Percentiles rank a stretch among this genome's conserved stretches.
phyloP scores from a whole-genome alignment of 257 asterid genomes.

The Linderniella brevidens region DNA sequence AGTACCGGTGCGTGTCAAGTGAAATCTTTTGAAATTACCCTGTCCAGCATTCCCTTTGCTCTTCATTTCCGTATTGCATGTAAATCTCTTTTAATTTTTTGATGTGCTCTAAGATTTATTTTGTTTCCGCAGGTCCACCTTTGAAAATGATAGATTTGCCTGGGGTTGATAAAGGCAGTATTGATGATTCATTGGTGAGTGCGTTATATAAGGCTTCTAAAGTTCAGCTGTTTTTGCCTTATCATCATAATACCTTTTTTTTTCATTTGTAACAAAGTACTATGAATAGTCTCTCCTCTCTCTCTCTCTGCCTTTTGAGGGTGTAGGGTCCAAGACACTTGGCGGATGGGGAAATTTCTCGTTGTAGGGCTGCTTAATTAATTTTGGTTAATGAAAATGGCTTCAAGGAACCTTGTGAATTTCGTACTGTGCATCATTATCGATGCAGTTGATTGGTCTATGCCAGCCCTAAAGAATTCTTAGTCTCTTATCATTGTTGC shows the following conservation, averaged over 20 bases:
- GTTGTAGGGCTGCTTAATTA: constrained; percentile 12
- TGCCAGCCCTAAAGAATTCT: too few relatives aligned
- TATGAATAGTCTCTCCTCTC: too few relatives aligned
- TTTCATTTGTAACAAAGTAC: too few relatives aligned
- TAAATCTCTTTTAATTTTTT: neutral
- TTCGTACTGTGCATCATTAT: too few relatives aligned
- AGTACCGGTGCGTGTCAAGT: constrained; percentile 48
- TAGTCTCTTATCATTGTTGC: too few relatives aligned
- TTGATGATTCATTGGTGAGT: constrained; percentile 81
- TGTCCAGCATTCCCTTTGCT: neutral
- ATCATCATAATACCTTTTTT: neutral
- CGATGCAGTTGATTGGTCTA: too few relatives aligned
- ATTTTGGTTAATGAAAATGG: too few relatives aligned
- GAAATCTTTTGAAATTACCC: neutral
- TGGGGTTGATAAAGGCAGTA: constrained; percentile 76
- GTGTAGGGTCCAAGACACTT: too few relatives aligned
- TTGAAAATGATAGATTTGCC: constrained; percentile 88
- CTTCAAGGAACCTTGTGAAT: too few relatives aligned
- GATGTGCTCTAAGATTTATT: neutral
- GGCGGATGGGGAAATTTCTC: neutral
- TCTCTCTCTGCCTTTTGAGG: too few relatives aligned
- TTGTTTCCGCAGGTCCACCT: constrained; percentile 51
- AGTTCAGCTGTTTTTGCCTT: constrained; percentile 8
- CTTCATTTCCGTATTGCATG: neutral
- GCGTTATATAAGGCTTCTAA: neutral